These are phyloP conservation scores for Penicillium steckii DNA, from an alignment of 495 filamentous ascomycete genomes.

Conservation along the genomic window DNA sequence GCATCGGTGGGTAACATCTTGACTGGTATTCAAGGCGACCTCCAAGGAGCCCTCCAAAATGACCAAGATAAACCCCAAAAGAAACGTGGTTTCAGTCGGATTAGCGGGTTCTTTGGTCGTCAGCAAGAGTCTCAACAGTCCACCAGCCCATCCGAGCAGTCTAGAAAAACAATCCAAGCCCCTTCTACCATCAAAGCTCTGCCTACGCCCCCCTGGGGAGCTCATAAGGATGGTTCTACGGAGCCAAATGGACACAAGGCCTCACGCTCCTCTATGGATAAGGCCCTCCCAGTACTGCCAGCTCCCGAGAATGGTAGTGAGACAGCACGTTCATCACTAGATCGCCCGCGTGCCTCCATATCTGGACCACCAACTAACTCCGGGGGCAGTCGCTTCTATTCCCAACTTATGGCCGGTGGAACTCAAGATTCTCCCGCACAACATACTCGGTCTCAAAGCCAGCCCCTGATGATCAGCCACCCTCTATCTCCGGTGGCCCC, in stretches of 20 bases:
- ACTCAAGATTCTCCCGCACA: neutral
- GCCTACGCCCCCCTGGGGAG: neutral
- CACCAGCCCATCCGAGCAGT: neutral
- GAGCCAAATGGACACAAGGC: neutral
- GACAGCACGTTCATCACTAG: neutral
- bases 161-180: neutral
- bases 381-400: slow-evolving; percentile 20
- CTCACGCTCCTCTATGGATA: neutral
- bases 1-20: slow-evolving; percentile 28
- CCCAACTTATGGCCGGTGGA: slow-evolving; percentile 10
- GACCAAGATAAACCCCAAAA: slow-evolving; percentile 14
- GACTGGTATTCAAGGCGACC: slow-evolving; percentile 16
- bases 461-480: slow-evolving; percentile 10
- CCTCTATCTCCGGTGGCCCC: slow-evolving; percentile 12
- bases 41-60: slow-evolving; percentile 15
- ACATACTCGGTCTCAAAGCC: slow-evolving; percentile 12
- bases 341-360: slow-evolving; percentile 11
- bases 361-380: slow-evolving; percentile 9
- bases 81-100: slow-evolving; percentile 18
- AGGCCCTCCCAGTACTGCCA: slow-evolving; percentile 8
- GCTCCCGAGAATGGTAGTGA: neutral
- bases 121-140: slow-evolving; percentile 10
- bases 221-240: neutral
- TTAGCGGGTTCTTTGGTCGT: slow-evolving; percentile 23
- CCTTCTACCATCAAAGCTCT: slow-evolving; percentile 1